These are phyloP conservation scores for Trametes elegans DNA, from an alignment of 768 basidiomycete genomes.

Conservation along the genomic window DNA sequence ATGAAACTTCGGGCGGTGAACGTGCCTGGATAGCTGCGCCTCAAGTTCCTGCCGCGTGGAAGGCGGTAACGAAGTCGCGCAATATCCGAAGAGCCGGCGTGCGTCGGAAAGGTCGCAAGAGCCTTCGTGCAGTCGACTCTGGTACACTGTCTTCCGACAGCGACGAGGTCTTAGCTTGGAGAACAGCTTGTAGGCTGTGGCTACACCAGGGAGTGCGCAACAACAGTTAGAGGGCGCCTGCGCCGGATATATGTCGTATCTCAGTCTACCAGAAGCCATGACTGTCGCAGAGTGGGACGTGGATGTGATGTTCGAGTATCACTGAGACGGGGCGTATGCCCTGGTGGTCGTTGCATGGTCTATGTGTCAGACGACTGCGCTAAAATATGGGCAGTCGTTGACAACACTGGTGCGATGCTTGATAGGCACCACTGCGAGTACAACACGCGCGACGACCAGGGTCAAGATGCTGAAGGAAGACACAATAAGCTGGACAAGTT, in stretches of 20 bases:
- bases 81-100: not conserved
- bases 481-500: too few relatives aligned
- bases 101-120: not conserved
- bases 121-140: conserved; percentile 7
- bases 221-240: conserved; percentile 8
- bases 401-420: too few relatives aligned
- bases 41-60: not conserved
- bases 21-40: not conserved
- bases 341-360: too few relatives aligned
- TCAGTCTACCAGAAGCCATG: too few relatives aligned
- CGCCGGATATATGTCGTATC: conserved; percentile 1
- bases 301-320: too few relatives aligned
- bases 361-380: too few relatives aligned
- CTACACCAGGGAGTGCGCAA: not conserved
- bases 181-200: not conserved
- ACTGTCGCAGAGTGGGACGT: too few relatives aligned
- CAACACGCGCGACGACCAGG: too few relatives aligned
- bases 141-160: conserved; percentile 1
- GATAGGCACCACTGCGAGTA: too few relatives aligned
- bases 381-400: too few relatives aligned
- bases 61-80: not conserved
- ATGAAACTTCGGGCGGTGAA: not conserved
- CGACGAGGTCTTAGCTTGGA: conserved; percentile 1
- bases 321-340: too few relatives aligned
- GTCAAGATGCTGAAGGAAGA: too few relatives aligned